Evolutionary conservation across 306 rosid genomes (phyloP), one percentile per base, ranked within the genome.

Genomic region (Gleditsia sinensis): DNA sequence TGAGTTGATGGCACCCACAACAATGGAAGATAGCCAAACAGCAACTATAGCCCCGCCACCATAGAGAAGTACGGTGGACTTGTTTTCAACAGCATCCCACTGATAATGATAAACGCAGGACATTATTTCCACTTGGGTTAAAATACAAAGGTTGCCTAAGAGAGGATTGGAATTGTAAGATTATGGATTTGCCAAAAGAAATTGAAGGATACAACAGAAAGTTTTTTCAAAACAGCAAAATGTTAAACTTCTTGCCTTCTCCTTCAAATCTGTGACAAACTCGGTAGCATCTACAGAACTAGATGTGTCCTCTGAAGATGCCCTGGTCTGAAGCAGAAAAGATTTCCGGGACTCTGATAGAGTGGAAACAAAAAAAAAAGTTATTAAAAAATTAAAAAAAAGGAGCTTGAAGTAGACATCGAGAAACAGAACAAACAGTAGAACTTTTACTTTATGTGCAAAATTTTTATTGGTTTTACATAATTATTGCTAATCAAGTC

Each of bases 41-140:
- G 88, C 86, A 39, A 95, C 92, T 16, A 88, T 40, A 24, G 96
- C 98, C 16, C 99, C 99, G 33, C 99, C 99, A 30, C 99, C 99
- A 70, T 92, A 95, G 23, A 95, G 45, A 81, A 95, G 72, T 45
- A 95, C 97, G 0, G 99, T 95, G 55, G 98, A 83, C 87, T 95
- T 95, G 92, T 95, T 95, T 84, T 95, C 98, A 84, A 95, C 79
- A 69, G 86, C 96, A 73, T 95, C 98, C 99, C 99, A 95, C 99
- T 95, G 83, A 77, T 37, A 39, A 79, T 55, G 33, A 81, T 39
- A 72, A 66, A 74, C 27, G 46, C 42, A 66, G 23, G 68, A 74
- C 33, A 77, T 75, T 36, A 70, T 48, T 74, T n/a, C n/a, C 69
- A 77, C 64, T 63, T 55, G 61, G n/a, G 20, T 51, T 60, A 53